Evolutionary conservation across 148 eudicot species (phyloP).

Genomic region (Nepenthes gracilis): DNA sequence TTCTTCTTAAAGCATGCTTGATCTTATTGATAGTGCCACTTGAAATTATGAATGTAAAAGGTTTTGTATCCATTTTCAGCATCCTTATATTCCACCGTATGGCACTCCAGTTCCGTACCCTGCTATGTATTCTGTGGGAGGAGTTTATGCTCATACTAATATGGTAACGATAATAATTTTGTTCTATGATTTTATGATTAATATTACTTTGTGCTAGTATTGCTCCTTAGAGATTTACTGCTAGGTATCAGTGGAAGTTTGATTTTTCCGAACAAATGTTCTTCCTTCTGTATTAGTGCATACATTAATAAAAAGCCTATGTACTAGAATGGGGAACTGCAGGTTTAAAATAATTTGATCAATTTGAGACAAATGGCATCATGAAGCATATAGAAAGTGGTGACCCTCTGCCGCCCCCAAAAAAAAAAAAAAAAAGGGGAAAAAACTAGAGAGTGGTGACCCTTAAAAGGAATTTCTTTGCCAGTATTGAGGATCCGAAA

Average conservation of each 20-base stretch:
- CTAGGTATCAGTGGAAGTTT: background rate
- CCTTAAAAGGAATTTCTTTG: too few relatives aligned
- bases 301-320: too few relatives aligned
- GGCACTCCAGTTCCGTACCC: slow-evolving; percentile 92
- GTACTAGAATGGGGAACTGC: too few relatives aligned
- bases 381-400: too few relatives aligned
- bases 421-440: too few relatives aligned
- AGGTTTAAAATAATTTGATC: too few relatives aligned
- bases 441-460: too few relatives aligned
- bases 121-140: slow-evolving; percentile 68
- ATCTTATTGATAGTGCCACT: background rate
- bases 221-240: background rate
- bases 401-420: too few relatives aligned
- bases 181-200: background rate
- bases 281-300: background rate
- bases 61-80: slow-evolving; percentile 22
- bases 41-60: background rate
- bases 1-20: background rate
- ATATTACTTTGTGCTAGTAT: background rate
- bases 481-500: too few relatives aligned
- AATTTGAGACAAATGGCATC: too few relatives aligned
- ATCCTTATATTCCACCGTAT: slow-evolving; percentile 67
- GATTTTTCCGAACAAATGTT: background rate
- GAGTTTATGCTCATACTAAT: slow-evolving; percentile 73
- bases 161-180: slow-evolving; percentile 48